Evolutionary conservation across 106 monocot species (phyloP).

Genomic region (Dendrobium chrysotoxum): DNA sequence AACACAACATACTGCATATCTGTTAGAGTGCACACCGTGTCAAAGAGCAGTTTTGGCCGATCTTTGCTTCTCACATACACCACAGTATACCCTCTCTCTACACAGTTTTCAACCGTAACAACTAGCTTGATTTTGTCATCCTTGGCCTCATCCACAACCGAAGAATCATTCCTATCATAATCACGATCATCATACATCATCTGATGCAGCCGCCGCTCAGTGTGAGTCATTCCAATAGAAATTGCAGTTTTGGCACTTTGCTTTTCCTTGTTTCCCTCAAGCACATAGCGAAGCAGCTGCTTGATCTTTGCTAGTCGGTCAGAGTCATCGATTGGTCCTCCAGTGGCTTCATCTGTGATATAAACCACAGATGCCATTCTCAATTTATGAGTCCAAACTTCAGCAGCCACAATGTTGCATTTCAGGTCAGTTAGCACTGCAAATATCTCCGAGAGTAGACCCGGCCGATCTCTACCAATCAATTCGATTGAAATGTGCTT

Average conservation of each 20-base stretch:
- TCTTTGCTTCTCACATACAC: conserved; percentile 43
- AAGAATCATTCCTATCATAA: conserved; percentile 14
- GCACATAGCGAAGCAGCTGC: conserved; percentile 33
- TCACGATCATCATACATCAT: conserved; percentile 45
- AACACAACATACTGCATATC: conserved; percentile 64
- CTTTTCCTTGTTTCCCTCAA: conserved; percentile 26
- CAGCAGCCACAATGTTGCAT: conserved; percentile 38
- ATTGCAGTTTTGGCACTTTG: conserved; percentile 26
- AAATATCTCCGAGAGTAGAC: conserved; percentile 43
- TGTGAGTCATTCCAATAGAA: conserved; percentile 22
- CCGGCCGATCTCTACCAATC: conserved; percentile 40
- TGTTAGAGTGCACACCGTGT: conserved; percentile 42
- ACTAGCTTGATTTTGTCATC: conserved; percentile 10
- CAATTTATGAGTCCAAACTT: conserved; percentile 49
- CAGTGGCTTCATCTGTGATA: conserved; percentile 35
- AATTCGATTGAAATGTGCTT: conserved; percentile 44
- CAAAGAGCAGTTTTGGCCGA: conserved; percentile 54
- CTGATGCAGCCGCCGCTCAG: conserved; percentile 49
- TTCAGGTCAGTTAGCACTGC: conserved; percentile 42
- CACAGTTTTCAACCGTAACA: conserved; percentile 33
- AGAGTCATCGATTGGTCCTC: conserved; percentile 21
- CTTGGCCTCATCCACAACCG: neutral
- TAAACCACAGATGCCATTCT: conserved; percentile 43
- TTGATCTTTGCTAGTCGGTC: conserved; percentile 29
- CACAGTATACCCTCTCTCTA: conserved; percentile 42